Evolutionary conservation across 2,329 filamentous ascomycete species (phyloP).

Genomic region (Penicillium sp.): DNA sequence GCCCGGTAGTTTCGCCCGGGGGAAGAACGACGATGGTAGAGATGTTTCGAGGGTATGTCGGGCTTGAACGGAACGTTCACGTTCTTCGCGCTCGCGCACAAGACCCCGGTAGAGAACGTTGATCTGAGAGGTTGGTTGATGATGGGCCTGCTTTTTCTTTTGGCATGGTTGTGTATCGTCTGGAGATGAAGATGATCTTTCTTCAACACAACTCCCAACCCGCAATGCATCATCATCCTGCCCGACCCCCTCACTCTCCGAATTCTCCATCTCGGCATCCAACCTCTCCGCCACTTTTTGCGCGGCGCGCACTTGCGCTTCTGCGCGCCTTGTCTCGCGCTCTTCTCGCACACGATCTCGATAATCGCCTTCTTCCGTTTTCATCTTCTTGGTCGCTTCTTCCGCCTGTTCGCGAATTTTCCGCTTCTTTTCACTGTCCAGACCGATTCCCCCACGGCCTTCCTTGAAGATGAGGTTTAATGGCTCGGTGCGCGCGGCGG

Average conservation of each 20-base stretch:
- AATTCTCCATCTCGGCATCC: conserved; percentile 49
- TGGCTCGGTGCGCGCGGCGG: conserved; percentile 57
- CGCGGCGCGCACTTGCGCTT: conserved; percentile 66
- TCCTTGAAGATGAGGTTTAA: conserved; percentile 72
- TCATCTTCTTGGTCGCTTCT: conserved; percentile 53
- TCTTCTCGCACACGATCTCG: conserved; percentile 65
- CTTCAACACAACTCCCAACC: background rate
- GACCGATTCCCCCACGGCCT: conserved; percentile 73
- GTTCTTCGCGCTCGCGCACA: conserved; percentile 62
- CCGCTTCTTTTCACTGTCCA: conserved; percentile 77
- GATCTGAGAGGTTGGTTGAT: conserved; percentile 58
- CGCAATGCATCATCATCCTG: background rate
- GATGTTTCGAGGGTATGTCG: conserved; percentile 30
- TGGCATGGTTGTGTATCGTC: background rate
- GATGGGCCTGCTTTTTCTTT: conserved; percentile 11
- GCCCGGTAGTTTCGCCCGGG: conserved; percentile 49
- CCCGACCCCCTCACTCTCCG: conserved; percentile 9
- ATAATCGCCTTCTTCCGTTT: conserved; percentile 64
- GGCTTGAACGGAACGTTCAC: conserved; percentile 34
- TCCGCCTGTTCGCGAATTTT: conserved; percentile 61
- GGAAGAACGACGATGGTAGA: conserved; percentile 31
- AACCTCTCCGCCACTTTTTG: conserved; percentile 79
- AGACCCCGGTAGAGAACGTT: conserved; percentile 76
- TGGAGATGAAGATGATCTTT: background rate
- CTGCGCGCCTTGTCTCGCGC: conserved; percentile 60